These are phyloP conservation scores for Brettanomyces anomalus DNA, from an alignment of 805 yeast genomes.

Conservation along the genomic window DNA sequence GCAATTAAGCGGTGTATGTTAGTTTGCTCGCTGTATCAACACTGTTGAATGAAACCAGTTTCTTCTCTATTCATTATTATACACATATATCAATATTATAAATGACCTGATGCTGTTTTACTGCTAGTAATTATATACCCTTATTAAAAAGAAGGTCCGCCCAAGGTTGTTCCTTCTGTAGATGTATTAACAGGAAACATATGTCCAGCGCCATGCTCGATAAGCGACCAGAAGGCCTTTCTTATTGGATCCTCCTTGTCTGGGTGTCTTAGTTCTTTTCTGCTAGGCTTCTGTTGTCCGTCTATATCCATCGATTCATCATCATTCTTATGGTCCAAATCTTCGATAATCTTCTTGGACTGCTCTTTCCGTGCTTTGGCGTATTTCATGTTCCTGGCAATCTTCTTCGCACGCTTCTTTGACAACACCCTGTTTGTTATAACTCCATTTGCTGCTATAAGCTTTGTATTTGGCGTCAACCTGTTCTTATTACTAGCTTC, in stretches of 20 bases:
- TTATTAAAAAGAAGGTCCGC: constrained; percentile 1
- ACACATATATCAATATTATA: background rate
- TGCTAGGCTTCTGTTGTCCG: constrained; percentile 13
- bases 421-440: constrained; percentile 57
- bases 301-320: constrained; percentile 42
- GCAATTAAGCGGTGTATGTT: too few species aligned
- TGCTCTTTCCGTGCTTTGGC: constrained; percentile 42
- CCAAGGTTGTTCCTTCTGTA: constrained; percentile 80
- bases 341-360: constrained; percentile 35
- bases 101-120: too few species aligned
- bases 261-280: constrained; percentile 9
- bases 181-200: constrained; percentile 30
- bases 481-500: constrained; percentile 5
- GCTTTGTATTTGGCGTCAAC: constrained; percentile 33
- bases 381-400: constrained; percentile 72
- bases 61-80: background rate
- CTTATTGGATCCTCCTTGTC: constrained; percentile 40
- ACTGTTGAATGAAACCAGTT: background rate
- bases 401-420: constrained; percentile 69
- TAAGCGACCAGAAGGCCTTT: constrained; percentile 63
- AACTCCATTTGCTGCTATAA: constrained; percentile 26
- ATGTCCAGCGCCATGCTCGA: constrained; percentile 46
- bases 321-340: constrained; percentile 39
- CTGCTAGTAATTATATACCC: background rate
- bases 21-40: too few species aligned